These are phyloP conservation scores for Diaporthe humulicola DNA, from an alignment of 2,329 filamentous ascomycete species.

Conservation along the genomic window DNA sequence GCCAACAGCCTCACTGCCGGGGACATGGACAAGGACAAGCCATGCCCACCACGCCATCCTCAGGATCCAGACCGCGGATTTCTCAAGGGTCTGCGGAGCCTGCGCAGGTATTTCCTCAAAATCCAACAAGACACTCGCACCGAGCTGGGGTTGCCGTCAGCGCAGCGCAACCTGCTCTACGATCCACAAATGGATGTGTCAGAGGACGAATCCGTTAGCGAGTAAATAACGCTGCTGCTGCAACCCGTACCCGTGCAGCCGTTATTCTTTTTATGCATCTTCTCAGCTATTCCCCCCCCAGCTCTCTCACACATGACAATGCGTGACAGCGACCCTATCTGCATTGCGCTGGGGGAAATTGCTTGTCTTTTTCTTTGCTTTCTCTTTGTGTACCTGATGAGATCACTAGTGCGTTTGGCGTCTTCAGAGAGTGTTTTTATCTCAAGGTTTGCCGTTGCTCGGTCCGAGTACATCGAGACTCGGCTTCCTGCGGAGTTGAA, in stretches of 20 bases:
- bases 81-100: slow-evolving; percentile 82
- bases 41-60: slow-evolving; percentile 86
- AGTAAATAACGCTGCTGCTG: slow-evolving; percentile 40
- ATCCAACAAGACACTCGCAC: slow-evolving; percentile 83
- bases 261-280: not conserved
- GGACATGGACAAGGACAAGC: slow-evolving; percentile 72
- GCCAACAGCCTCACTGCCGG: slow-evolving; percentile 96
- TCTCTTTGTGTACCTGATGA: slow-evolving; percentile 20
- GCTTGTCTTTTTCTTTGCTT: not conserved
- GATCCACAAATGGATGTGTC: slow-evolving; percentile 39
- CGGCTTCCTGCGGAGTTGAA: slow-evolving; percentile 17
- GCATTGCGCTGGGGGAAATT: not conserved
- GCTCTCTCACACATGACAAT: not conserved
- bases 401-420: slow-evolving; percentile 30
- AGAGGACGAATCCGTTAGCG: slow-evolving; percentile 50
- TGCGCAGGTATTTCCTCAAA: slow-evolving; percentile 86
- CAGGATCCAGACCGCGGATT: slow-evolving; percentile 89
- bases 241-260: not conserved
- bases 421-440: slow-evolving; percentile 20
- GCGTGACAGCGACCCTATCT: not conserved
- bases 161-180: slow-evolving; percentile 38
- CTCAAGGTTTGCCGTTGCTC: not conserved
- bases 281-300: not conserved
- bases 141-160: slow-evolving; percentile 60
- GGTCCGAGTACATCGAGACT: slow-evolving; percentile 5